Conservation (phyloP, 257 asterid species). For the Lycium barbarum region DNA sequence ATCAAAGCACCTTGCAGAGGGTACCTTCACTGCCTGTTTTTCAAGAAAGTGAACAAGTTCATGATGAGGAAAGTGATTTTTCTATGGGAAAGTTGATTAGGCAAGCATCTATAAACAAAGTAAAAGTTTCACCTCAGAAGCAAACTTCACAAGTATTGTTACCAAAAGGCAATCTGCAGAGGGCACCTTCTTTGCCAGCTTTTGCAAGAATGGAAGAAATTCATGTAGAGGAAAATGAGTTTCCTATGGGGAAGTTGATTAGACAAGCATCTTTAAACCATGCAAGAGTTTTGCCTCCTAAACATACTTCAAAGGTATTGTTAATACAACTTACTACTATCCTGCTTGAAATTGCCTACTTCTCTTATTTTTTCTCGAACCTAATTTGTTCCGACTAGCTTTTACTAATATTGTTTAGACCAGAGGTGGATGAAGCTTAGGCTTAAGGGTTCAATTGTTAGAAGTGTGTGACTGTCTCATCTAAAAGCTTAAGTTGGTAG, state of each 20-base stretch:
- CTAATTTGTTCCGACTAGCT: background rate
- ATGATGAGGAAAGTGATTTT: slow-evolving; percentile 54
- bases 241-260: slow-evolving; percentile 65
- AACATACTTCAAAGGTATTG: slow-evolving; percentile 46
- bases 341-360: background rate
- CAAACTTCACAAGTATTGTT: background rate
- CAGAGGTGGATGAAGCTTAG: background rate
- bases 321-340: background rate
- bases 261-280: slow-evolving; percentile 62
- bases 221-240: slow-evolving; percentile 48
- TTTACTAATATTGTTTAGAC: background rate
- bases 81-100: slow-evolving; percentile 62
- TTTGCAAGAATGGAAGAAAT: slow-evolving; percentile 34
- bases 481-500: too few species aligned
- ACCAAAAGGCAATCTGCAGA: background rate
- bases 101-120: slow-evolving; percentile 60
- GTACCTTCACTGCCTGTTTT: slow-evolving; percentile 42
- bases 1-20: background rate
- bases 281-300: slow-evolving; percentile 29
- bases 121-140: slow-evolving; percentile 23
- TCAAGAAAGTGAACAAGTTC: background rate
- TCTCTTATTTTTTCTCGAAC: background rate
- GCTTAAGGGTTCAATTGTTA: background rate
- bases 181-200: slow-evolving; percentile 45
- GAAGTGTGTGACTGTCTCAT: background rate